phyloP scores from a whole-genome alignment of 2,329 filamentous ascomycete species.

The Fusarium chlamydosporum region DNA sequence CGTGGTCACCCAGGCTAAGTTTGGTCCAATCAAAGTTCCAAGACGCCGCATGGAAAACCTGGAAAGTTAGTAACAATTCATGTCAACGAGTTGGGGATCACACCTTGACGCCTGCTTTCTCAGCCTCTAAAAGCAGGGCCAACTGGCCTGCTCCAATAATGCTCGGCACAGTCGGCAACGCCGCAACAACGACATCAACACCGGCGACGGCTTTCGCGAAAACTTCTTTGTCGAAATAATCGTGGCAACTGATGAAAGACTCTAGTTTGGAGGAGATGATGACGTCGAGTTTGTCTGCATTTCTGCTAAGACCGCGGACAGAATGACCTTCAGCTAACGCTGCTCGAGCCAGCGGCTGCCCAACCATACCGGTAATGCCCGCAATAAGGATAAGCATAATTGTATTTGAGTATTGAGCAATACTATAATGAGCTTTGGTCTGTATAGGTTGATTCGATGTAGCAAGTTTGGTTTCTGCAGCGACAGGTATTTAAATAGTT shows the following conservation, averaged over 20 bases:
- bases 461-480: fast-evolving
- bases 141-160: slow-evolving; percentile 14
- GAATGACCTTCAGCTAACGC: neutral
- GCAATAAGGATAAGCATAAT: slow-evolving; percentile 16
- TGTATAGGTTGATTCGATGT: neutral
- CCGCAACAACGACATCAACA: slow-evolving; percentile 7
- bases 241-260: neutral
- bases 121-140: slow-evolving; percentile 4
- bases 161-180: slow-evolving; percentile 8
- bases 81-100: fast-evolving
- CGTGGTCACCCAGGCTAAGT: slow-evolving; percentile 13
- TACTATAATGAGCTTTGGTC: fast-evolving
- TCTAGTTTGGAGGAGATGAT: neutral
- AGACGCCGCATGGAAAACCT: slow-evolving; percentile 16
- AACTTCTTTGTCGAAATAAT: neutral
- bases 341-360: slow-evolving; percentile 8
- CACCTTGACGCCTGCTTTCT: slow-evolving; percentile 25
- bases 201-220: neutral
- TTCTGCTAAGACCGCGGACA: slow-evolving; percentile 13
- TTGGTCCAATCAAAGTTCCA: slow-evolving; percentile 28
- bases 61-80: neutral
- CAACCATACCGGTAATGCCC: slow-evolving; percentile 23
- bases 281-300: neutral
- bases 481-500: neutral
- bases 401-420: fast-evolving